phyloP scores from a whole-genome alignment of 345 rosid genomes.

The Acer negundo region DNA sequence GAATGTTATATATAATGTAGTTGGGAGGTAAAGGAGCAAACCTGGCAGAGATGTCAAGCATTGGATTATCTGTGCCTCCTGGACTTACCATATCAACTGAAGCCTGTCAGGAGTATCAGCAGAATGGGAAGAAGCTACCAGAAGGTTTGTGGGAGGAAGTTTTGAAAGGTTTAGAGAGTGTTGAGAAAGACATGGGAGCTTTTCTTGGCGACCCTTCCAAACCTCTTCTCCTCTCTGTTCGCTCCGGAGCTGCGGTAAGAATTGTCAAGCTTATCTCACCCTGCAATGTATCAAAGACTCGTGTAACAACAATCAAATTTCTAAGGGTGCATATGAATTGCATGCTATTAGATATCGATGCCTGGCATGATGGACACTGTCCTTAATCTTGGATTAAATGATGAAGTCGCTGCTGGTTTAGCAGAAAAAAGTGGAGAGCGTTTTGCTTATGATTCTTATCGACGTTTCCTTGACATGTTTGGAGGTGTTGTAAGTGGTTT shows the following conservation, averaged over 20 bases:
- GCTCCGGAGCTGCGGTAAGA: conserved; percentile 97
- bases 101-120: conserved; percentile 83
- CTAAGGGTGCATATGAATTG: background rate
- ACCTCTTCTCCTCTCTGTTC: conserved; percentile 94
- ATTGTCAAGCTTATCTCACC: background rate
- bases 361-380: conserved; percentile 99
- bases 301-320: background rate
- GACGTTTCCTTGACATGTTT: conserved; percentile 96
- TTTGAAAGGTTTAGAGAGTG: conserved; percentile 50
- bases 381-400: conserved; percentile 91
- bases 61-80: conserved; percentile 92
- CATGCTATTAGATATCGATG: conserved; percentile 66
- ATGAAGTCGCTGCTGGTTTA: conserved; percentile 72
- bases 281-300: background rate
- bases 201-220: conserved; percentile 71
- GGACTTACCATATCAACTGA: conserved; percentile 95
- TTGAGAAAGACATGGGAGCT: conserved; percentile 83
- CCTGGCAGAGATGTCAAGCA: conserved; percentile 96
- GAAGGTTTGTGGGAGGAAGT: conserved; percentile 82
- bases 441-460: conserved; percentile 83
- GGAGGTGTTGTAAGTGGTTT: conserved; percentile 80
- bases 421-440: conserved; percentile 87
- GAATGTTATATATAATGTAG: conserved; percentile 33
- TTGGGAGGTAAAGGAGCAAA: conserved; percentile 99
- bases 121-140: conserved; percentile 60